Evolutionary conservation across 2,329 filamentous ascomycete genomes (phyloP).

Genomic region (Botrytis fragariae): DNA sequence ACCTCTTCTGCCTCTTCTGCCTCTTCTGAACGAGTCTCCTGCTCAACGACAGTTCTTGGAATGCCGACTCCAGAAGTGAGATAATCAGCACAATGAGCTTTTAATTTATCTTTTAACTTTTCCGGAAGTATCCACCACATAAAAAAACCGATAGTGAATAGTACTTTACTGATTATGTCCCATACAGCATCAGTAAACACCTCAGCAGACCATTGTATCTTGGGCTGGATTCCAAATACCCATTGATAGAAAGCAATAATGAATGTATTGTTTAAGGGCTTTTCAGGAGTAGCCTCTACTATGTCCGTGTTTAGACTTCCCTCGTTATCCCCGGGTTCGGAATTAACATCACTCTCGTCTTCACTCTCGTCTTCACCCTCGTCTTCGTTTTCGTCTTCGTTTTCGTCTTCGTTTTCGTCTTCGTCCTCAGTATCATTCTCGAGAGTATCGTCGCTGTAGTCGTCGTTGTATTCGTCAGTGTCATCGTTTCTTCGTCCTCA

Average conservation of each 20-base stretch:
- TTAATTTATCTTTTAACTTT: background rate
- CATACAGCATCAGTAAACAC: rapidly evolving
- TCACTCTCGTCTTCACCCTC: background rate
- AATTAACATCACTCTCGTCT: background rate
- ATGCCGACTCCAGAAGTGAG: background rate
- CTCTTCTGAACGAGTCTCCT: background rate
- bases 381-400: no score
- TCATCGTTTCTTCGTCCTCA: no score
- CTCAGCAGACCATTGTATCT: background rate
- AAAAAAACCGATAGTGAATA: background rate
- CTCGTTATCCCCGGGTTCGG: background rate
- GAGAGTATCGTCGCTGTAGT: background rate
- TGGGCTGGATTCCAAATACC: no score
- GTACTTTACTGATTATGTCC: background rate
- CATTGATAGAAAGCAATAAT: background rate
- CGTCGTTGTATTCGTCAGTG: no score
- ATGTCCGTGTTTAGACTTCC: background rate
- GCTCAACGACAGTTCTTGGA: background rate
- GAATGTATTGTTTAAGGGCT: no score
- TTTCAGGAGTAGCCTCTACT: background rate
- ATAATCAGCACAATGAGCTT: background rate
- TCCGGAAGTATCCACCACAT: background rate
- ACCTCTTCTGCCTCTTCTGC: no score
- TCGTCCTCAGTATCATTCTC: background rate
- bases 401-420: no score